Evolutionary conservation across 1,139 yeast species (phyloP).

Genomic region (Yamadazyma aaseri): DNA sequence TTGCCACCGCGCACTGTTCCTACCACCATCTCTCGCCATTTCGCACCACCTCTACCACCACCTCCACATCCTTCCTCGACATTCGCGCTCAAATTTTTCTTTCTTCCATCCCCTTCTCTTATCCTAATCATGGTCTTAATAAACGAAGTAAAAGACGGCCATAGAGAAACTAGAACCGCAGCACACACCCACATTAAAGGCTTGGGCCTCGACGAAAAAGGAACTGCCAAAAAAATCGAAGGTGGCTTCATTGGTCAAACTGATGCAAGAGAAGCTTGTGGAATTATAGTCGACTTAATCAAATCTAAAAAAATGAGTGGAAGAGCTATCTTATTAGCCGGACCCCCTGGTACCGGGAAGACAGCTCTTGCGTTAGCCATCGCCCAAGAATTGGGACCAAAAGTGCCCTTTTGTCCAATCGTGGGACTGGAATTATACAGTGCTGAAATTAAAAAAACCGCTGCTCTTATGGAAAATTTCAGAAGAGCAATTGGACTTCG

Average conservation of each 20-base stretch:
- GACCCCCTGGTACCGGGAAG: conserved; percentile 98
- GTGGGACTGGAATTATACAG: conserved; percentile 94
- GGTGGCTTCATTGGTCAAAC: conserved; percentile 96
- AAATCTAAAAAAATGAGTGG: conserved; percentile 94
- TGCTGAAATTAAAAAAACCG: conserved; percentile 98
- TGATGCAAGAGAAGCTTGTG: conserved; percentile 97
- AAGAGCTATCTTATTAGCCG: conserved; percentile 91
- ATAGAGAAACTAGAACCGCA: conserved; percentile 78
- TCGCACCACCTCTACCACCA: background rate
- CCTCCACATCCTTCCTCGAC: background rate
- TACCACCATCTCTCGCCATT: background rate
- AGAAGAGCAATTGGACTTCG: conserved; percentile 95
- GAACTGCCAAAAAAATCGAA: conserved; percentile 78
- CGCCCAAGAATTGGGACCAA: conserved; percentile 96
- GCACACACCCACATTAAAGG: conserved; percentile 98
- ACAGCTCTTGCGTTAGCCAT: conserved; percentile 95
- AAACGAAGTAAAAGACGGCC: conserved; percentile 65
- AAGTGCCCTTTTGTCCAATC: conserved; percentile 96
- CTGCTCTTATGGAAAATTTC: conserved; percentile 95
- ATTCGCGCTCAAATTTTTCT: background rate
- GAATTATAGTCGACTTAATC: conserved; percentile 89
- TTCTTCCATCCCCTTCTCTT: background rate
- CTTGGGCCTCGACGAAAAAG: conserved; percentile 88
- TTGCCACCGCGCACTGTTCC: background rate
- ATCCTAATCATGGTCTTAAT: conserved; percentile 66